Base-by-base conservation (phyloP, 2,329 filamentous ascomycete genomes). In the Stagonosporopsis tanaceti region DNA sequence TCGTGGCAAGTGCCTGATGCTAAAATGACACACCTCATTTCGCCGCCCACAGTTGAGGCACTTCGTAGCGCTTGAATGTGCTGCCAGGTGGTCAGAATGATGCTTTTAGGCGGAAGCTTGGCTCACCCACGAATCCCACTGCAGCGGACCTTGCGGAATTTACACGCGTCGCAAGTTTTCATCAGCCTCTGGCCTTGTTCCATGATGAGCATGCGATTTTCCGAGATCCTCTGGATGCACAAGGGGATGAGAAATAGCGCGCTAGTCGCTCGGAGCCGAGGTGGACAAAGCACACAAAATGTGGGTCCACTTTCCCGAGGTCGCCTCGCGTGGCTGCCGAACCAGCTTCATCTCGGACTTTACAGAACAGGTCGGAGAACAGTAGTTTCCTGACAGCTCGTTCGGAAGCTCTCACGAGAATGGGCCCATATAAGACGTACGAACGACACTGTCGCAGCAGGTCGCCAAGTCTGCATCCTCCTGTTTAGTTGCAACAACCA, bases 81-180 rank as follows among this genome's bases (percentile, higher is more conserved):
- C 40, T 42, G 24, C 14, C 12, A 28, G 15, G 15, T 17, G 25
- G 25, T 42, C 40, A 42, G 40, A 28, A 24, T 28, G 22, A 28
- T 42, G 25, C 25, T n/a, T 12, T 28, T 17, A 2, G 38, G 17
- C 15, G 8, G 40, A 28, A 42, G 22, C 40, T 27, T n/a, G 14
- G 15, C 24, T 27, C 22, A 42, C 40, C 28, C 14, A 42, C 40
- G 22, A n/a, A 42, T 42, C 14, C 40, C 40, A 9, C 40, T 28
- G 24, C 40, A 42, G 40, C 40, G 40, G 40, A 42, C 40, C 24
- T 42, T 42, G 22, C 40, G 40, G 2, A 11, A 11, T 28, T 42
- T 42, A 17, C 40, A 42, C 24, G 40, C 40, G 40, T 42, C 40
- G 9, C 40, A 42, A 28, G 40, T 42, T 11, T 42, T 42, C 40